phyloP scores from a whole-genome alignment of 768 basidiomycete genomes.

The Crucibulum laeve region DNA sequence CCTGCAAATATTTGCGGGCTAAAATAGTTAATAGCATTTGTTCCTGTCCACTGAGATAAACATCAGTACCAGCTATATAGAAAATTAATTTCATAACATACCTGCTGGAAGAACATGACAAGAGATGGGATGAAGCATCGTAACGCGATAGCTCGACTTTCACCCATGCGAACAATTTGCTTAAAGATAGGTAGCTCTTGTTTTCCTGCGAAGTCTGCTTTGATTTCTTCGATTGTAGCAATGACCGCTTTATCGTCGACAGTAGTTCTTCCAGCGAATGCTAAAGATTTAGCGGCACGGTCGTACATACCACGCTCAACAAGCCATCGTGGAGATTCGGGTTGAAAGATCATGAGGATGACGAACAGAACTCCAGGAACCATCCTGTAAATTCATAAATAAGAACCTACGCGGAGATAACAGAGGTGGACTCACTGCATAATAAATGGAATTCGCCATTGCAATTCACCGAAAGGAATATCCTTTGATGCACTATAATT shows the following conservation, averaged over 20 bases:
- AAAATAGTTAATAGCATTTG: slow-evolving; percentile 54
- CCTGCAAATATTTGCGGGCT: slow-evolving; percentile 46
- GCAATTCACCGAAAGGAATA: slow-evolving; percentile 31
- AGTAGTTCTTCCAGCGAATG: slow-evolving; percentile 25
- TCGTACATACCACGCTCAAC: slow-evolving; percentile 40
- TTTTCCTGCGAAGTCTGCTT: slow-evolving; percentile 41
- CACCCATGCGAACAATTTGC: slow-evolving; percentile 40
- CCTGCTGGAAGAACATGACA: slow-evolving; percentile 41
- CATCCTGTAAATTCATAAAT: slow-evolving; percentile 17
- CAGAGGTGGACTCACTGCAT: slow-evolving; percentile 27
- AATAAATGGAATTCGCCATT: slow-evolving; percentile 52
- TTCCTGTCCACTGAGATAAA: slow-evolving; percentile 40
- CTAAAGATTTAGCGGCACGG: slow-evolving; percentile 34
- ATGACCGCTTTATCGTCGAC: slow-evolving; percentile 29
- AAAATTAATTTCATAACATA: slow-evolving; percentile 1
- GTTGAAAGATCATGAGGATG: slow-evolving; percentile 40
- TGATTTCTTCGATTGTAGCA: slow-evolving; percentile 39
- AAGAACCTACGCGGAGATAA: neutral
- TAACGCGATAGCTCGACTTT: slow-evolving; percentile 35
- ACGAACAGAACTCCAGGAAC: slow-evolving; percentile 48
- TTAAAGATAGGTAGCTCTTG: slow-evolving; percentile 23
- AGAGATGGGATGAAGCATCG: slow-evolving; percentile 41
- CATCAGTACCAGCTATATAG: neutral
- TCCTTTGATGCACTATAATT: slow-evolving; percentile 38
- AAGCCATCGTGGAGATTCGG: slow-evolving; percentile 56